Evolutionary conservation across 805 yeast genomes (phyloP).

Genomic region (Schwanniomyces yamadae): DNA sequence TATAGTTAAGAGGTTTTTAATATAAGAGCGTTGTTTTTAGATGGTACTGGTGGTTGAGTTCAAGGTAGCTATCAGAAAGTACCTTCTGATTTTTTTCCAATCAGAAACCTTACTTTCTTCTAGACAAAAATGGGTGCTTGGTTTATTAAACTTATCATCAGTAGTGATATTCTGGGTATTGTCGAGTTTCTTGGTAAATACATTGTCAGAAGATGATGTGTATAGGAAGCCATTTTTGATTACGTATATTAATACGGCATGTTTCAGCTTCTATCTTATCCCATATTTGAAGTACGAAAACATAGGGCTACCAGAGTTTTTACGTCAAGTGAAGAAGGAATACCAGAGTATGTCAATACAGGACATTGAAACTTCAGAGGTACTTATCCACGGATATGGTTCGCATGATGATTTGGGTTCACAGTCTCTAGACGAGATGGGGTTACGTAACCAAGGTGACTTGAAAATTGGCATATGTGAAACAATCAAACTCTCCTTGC

Average conservation of each 20-base stretch:
- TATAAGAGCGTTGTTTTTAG: too few relatives aligned
- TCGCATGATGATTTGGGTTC: conserved; percentile 22
- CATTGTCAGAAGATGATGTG: conserved; percentile 61
- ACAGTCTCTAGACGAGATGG: too few relatives aligned
- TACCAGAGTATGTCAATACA: conserved; percentile 11
- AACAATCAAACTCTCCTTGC: conserved; percentile 71
- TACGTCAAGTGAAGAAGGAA: conserved; percentile 21
- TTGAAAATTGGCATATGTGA: conserved; percentile 47
- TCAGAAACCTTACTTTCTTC: conserved; percentile 24
- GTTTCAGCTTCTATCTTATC: conserved; percentile 74
- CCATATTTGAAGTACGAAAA: conserved; percentile 47
- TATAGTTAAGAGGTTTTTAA: too few relatives aligned
- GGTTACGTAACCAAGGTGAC: too few relatives aligned
- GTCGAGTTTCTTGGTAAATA: conserved; percentile 82
- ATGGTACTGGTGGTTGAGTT: conserved; percentile 3
- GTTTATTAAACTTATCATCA: conserved; percentile 66
- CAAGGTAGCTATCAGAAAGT: conserved; percentile 5
- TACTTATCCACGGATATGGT: conserved; percentile 19
- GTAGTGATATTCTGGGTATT: conserved; percentile 90
- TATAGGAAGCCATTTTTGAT: conserved; percentile 90
- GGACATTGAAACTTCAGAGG: conserved; percentile 29
- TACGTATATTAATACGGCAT: conserved; percentile 86
- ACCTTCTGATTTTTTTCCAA: conserved; percentile 17
- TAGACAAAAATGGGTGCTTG: conserved; percentile 66
- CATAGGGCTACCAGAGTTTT: conserved; percentile 21